Evolutionary conservation across 2,329 filamentous ascomycete species (phyloP), one percentile per base, ranked within the genome.

Genomic region (Hypoxylon sp.): DNA sequence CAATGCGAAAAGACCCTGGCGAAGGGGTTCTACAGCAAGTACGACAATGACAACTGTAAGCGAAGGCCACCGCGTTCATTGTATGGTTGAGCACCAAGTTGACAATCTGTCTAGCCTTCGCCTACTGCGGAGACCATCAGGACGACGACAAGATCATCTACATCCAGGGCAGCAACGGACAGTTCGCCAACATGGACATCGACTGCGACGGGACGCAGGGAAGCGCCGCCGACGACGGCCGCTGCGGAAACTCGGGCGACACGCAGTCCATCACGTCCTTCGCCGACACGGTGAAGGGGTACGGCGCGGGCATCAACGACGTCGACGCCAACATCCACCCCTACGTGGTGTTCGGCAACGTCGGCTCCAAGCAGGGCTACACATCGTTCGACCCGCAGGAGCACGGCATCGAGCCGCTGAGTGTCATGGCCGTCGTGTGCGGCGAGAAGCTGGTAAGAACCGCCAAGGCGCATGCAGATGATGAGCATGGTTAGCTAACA

Each of bases 161-260:
- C 69, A 67, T 83, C 38, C 74, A 77, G 41, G 78, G 78, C 6
- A 69, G 67, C 0, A 65, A 70, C 8, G 72, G 73, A 2, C 69
- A 76, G 20, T 74, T 84, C 42, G 78, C 76, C 6, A 80, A 85
- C 67, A 83, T 86, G 78, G 83, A 86, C 56, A 75, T 86, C 38
- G 83, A 86, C 72, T 87, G 83, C 62, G 83, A 86, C 57, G 83
- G 83, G 1, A 70, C 72, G 0, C 75, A 80, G 37, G 72, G 75
- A 3, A 73, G 72, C 2, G 48, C 70, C 11, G 69, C 68, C 4
- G 72, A 77, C 51, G 77, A 76, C 18, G 77, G 79, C 0, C 73
- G 76, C 18, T 84, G 82, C 62, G 74, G 69, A 26, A 72, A 72
- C 13, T 78, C 77, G 23, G 67, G 64, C 1, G 78, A 79, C 4